A percentile compares a stretch with the other conserved stretches of the same genome.
Evolutionary conservation across 345 rosid genomes (phyloP).

Genomic region (Eucalyptus rudis): DNA sequence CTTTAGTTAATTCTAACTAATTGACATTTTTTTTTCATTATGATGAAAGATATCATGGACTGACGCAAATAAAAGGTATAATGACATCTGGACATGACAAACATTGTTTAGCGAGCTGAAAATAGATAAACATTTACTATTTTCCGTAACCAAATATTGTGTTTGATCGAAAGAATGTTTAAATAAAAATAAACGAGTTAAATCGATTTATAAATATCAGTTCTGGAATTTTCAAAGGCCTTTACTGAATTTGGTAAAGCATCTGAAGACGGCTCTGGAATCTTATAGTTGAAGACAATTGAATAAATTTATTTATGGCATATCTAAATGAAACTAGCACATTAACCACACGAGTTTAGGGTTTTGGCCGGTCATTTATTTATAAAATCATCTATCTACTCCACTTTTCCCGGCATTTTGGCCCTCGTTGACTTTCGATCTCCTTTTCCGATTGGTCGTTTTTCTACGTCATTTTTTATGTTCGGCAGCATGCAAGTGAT

Average conservation of each 20-base stretch:
- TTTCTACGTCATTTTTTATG: background rate
- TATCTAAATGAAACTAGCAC: background rate
- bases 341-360: background rate
- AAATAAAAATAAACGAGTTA: background rate
- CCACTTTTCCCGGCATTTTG: background rate
- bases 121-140: background rate
- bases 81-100: background rate
- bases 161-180: background rate
- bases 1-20: background rate
- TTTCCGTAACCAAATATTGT: background rate
- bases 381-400: background rate
- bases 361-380: background rate
- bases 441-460: background rate
- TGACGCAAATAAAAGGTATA: background rate
- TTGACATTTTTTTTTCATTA: background rate
- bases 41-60: background rate
- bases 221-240: background rate
- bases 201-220: too few species aligned
- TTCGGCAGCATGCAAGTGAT: background rate
- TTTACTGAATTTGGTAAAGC: background rate
- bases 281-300: background rate
- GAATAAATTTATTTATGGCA: background rate
- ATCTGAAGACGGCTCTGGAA: background rate
- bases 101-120: background rate
- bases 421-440: background rate